Percentiles rank a stretch among this genome's conserved stretches.
Evolutionary conservation across 2,329 filamentous ascomycete species (phyloP).

Genomic region (Clarireedia homoeocarpa): DNA sequence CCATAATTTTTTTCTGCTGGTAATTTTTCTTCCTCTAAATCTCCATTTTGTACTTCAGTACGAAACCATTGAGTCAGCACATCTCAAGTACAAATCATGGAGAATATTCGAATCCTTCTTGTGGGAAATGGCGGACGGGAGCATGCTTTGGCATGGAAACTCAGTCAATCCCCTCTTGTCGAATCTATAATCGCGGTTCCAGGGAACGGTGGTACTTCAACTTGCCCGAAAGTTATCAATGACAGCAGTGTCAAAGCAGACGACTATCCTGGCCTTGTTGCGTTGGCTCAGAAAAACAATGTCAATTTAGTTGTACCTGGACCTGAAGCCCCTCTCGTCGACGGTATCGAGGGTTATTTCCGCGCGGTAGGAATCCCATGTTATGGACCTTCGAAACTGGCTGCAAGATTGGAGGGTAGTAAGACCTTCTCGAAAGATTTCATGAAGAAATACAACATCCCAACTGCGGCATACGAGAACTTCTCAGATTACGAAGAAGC

Average conservation of each 20-base stretch:
- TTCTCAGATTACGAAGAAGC: conserved; percentile 72
- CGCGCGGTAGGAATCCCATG: conserved; percentile 31
- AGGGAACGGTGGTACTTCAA: conserved; percentile 82
- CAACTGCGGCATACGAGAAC: conserved; percentile 85
- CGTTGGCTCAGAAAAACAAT: conserved; percentile 62
- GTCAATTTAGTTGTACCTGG: conserved; percentile 81
- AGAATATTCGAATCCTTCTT: conserved; percentile 57
- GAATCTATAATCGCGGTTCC: conserved; percentile 64
- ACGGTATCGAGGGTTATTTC: conserved; percentile 82
- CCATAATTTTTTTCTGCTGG: not conserved
- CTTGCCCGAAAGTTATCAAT: conserved; percentile 65
- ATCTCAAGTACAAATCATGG: conserved; percentile 12
- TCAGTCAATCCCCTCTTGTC: conserved; percentile 73
- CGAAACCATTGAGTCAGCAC: not conserved
- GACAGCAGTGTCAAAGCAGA: conserved; percentile 56
- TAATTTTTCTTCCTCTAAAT: not conserved
- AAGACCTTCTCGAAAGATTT: conserved; percentile 98
- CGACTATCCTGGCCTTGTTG: conserved; percentile 68
- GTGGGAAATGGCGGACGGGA: conserved; percentile 92
- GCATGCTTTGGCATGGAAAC: conserved; percentile 90
- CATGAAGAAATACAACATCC: conserved; percentile 85
- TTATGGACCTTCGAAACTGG: conserved; percentile 79
- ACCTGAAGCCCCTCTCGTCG: conserved; percentile 88
- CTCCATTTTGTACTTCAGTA: not conserved
- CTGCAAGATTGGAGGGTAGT: conserved; percentile 87